phyloP scores from a whole-genome alignment of 371 early-diverging fungal species.

The Mucor velutinosus region DNA sequence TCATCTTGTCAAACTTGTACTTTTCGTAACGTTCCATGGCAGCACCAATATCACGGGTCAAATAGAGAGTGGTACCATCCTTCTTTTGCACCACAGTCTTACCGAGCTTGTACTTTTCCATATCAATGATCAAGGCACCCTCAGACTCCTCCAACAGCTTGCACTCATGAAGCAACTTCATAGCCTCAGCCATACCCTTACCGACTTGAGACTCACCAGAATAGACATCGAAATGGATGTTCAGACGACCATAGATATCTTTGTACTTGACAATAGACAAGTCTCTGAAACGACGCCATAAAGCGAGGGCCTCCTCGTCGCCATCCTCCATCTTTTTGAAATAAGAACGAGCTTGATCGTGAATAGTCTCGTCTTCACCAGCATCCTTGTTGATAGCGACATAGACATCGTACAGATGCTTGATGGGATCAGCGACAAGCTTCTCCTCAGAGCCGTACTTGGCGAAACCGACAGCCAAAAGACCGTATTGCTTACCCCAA shows the following conservation, averaged over 20 bases:
- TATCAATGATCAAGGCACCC: constrained; percentile 88
- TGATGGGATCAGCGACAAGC: constrained; percentile 85
- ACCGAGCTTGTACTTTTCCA: constrained; percentile 84
- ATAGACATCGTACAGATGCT: constrained; percentile 95
- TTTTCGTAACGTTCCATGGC: constrained; percentile 91
- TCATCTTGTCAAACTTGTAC: constrained; percentile 93
- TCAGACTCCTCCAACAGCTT: constrained; percentile 77
- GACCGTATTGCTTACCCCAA: constrained; percentile 99
- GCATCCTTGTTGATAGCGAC: constrained; percentile 88
- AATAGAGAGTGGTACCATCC: constrained; percentile 97
- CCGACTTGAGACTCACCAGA: constrained; percentile 98
- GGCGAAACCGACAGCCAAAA: constrained; percentile 93
- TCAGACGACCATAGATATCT: constrained; percentile 91
- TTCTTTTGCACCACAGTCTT: constrained; percentile 89
- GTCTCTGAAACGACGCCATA: constrained; percentile 95
- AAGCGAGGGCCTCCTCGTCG: constrained; percentile 78
- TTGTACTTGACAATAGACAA: constrained; percentile 95
- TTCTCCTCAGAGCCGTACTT: constrained; percentile 81
- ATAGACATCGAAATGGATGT: constrained; percentile 96
- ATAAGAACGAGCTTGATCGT: constrained; percentile 94
- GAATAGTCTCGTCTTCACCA: constrained; percentile 70
- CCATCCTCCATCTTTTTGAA: constrained; percentile 98
- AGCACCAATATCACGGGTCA: constrained; percentile 99
- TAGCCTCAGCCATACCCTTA: constrained; percentile 77
- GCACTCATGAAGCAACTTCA: constrained; percentile 71